Evolutionary conservation across 2,329 filamentous ascomycete genomes (phyloP).

Genomic region (Berkeleyomyces basicola): DNA sequence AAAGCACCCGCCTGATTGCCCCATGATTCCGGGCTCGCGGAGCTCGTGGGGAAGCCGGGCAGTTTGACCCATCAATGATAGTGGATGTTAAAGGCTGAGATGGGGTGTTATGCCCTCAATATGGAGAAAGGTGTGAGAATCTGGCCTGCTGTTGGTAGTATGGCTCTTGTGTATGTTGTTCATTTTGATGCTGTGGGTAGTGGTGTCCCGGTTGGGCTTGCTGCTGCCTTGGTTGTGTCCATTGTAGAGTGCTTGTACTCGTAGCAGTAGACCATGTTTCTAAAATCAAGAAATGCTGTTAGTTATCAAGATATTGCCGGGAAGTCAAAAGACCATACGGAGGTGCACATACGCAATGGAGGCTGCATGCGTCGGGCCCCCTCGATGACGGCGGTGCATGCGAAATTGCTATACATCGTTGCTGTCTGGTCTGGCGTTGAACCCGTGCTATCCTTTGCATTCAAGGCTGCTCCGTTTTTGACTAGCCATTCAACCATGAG

Average conservation of each 20-base stretch:
- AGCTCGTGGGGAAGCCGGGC: too few species aligned
- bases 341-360: neutral
- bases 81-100: neutral
- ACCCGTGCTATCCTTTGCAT: neutral
- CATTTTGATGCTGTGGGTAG: neutral
- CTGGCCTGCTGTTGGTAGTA: neutral
- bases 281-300: too few species aligned
- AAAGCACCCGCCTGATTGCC: too few species aligned
- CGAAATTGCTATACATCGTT: neutral
- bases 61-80: neutral
- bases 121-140: neutral
- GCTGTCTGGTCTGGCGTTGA: constrained; percentile 4
- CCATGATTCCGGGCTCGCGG: too few species aligned
- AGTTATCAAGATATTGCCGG: too few species aligned
- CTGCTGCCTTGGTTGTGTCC: neutral
- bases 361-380: neutral
- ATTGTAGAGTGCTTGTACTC: neutral
- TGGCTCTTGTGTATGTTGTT: neutral
- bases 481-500: constrained; percentile 9
- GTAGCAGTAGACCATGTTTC: too few species aligned
- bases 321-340: too few species aligned
- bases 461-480: neutral
- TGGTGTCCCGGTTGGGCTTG: neutral
- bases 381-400: constrained; percentile 3
- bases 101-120: neutral